Base-by-base conservation (phyloP, 2,329 filamentous ascomycete species). In the Xylaria arbuscula region DNA sequence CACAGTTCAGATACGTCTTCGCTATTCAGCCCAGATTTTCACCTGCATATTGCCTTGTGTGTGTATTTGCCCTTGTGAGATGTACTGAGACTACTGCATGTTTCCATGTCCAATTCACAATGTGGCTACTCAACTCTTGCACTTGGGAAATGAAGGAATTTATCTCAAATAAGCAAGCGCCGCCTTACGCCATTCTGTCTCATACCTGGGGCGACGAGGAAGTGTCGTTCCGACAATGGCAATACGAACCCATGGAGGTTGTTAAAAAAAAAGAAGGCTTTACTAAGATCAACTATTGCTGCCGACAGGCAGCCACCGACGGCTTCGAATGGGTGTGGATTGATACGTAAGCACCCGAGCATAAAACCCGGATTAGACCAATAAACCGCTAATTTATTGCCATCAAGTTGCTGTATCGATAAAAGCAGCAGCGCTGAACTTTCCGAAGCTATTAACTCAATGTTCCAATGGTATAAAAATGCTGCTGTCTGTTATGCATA, bases 171-270 rank as follows among this genome's bases (percentile, higher is more conserved):
- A 45, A n/a, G 42, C 42, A 45, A 45, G 42, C 42, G 42, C 36
- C 36, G 5, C n/a, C n/a, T n/a, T n/a, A n/a, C n/a, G n/a, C n/a
- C n/a, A n/a, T n/a, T n/a, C n/a, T n/a, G n/a, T n/a, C n/a, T n/a
- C n/a, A n/a, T n/a, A n/a, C n/a, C n/a, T n/a, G n/a, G n/a, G n/a
- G n/a, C n/a, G n/a, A n/a, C n/a, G n/a, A n/a, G n/a, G n/a, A n/a
- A n/a, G n/a, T n/a, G n/a, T n/a, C n/a, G n/a, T n/a, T n/a, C n/a
- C 62, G 38, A 55, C 38, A 62, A 10, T 62, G 28, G 38, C 22
- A 45, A 17, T 4, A 24, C 19, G 42, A 8, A 15, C 15, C 42
- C 11, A 17, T 5, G 2, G 17, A 19, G 4, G 17, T 5, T 5
- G 10, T 45, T 38, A 7, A 28, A 1, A 22, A 38, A 1, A 62